Conservation (phyloP, 164 flowering plant genomes). For the Protea cynaroides region DNA sequence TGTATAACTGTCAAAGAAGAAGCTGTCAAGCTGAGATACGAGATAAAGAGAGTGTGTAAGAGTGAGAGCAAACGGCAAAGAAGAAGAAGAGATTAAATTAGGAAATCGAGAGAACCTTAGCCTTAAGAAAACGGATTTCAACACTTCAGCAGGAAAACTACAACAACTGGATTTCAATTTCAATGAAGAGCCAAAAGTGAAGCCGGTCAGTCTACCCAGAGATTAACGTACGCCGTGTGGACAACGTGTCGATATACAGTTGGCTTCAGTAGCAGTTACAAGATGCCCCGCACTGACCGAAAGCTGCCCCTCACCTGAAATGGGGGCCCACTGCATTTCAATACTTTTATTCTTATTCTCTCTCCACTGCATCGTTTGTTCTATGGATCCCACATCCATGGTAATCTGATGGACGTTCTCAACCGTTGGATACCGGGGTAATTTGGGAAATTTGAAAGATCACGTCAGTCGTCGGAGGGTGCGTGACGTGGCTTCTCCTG, state of each 20-base stretch:
- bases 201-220: background rate
- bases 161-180: background rate
- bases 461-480: no score
- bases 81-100: background rate
- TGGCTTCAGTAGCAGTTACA: background rate
- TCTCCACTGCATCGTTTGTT: background rate
- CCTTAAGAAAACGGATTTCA: background rate
- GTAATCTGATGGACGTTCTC: no score
- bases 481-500: no score
- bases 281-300: background rate
- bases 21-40: background rate
- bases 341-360: background rate
- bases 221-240: background rate
- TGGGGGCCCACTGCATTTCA: no score
- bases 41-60: background rate
- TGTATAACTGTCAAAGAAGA: background rate
- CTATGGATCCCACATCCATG: no score
- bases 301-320: no score
- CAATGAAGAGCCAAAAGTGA: background rate
- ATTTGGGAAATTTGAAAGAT: no score
- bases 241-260: background rate
- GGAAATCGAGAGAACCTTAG: background rate
- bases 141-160: background rate
- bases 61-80: background rate
- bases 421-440: no score